A percentile compares a stretch with the other conserved stretches of the same genome.
These are phyloP conservation scores for Solanum corneliomulleri DNA, from an alignment of 257 asterid species.

Conservation along the genomic window DNA sequence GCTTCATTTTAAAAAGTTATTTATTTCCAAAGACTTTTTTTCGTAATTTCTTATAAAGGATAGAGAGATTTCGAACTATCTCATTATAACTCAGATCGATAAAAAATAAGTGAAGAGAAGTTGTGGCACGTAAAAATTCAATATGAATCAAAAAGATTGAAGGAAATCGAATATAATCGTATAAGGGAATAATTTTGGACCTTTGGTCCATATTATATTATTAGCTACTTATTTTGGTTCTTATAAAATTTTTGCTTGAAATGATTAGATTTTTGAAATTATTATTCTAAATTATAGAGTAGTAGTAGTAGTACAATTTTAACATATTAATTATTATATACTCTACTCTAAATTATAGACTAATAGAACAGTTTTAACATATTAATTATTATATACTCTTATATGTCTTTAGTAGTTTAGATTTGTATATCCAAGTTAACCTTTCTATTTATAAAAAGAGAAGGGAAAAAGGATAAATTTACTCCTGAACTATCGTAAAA, in stretches of 20 bases:
- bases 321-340: too few relatives aligned
- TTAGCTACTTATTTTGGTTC: background rate
- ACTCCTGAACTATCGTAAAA: accelerated
- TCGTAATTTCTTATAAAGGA: background rate
- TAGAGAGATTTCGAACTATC: background rate
- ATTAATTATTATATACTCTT: too few relatives aligned
- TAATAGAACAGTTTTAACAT: background rate
- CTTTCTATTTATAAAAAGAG: too few relatives aligned
- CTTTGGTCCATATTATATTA: background rate
- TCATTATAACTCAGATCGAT: background rate
- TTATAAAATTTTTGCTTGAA: background rate
- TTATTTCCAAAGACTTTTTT: accelerated
- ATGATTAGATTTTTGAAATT: too few relatives aligned
- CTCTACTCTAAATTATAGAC: too few relatives aligned
- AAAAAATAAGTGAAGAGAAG: too few relatives aligned
- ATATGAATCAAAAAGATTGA: background rate
- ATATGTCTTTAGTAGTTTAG: background rate
- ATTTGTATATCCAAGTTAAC: too few relatives aligned
- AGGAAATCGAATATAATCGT: background rate
- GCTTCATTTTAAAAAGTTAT: background rate
- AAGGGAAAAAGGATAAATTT: too few relatives aligned
- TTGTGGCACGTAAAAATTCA: background rate
- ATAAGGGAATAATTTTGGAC: background rate
- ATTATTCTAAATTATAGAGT: too few relatives aligned
- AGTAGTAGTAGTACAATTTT: too few relatives aligned